Evolutionary conservation across 2,329 filamentous ascomycete genomes (phyloP), one percentile per base, ranked within the genome.

Genomic region (Microcyclosporella mali): DNA sequence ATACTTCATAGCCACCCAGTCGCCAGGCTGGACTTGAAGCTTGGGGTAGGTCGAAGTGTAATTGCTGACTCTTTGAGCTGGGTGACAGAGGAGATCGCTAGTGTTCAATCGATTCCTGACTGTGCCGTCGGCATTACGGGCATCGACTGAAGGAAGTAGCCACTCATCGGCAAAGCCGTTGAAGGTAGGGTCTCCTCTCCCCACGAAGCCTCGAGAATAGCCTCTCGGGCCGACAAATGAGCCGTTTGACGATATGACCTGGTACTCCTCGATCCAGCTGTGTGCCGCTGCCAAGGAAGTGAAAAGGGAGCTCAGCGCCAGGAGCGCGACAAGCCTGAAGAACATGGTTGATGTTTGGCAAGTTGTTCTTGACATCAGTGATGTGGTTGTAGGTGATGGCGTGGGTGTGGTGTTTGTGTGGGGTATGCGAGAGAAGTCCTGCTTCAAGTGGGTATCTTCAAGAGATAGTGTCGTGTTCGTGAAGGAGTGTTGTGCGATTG

Each of bases 221-320:
- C 90, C 90, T 17, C 77, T 70, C 6, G 74, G 63, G 19, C 84
- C 84, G 15, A 81, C 70, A 61, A 88, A 87, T 27, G 79, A 79
- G 41, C 88, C 89, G 56, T 88, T 84, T 19, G 77, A 63, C 40
- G 80, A 78, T 61, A 95, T 81, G 44, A 80, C 78, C 49, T 73
- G 77, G 37, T 90, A 71, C 56, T 82, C 72, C 66, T 95, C 88
- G 36, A 90, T 75, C 89, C 89, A 95, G 14, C 81, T 84, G 66
- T 95, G 90, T 28, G 79, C 82, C 19, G 49, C 45, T 16, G 58
- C 45, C 31, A 49, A 25, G 8, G 47, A 46, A 12, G 49, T 52
- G 19, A 60, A 50, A 16, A 56, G 47, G 31, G 67, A 41, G 25
- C 56, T 49, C 19, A 51, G 41, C 18, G 49, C 45, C 18, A 46